Conservation (phyloP, 2,329 filamentous ascomycete genomes). For the Ampelomyces quisqualis region DNA sequence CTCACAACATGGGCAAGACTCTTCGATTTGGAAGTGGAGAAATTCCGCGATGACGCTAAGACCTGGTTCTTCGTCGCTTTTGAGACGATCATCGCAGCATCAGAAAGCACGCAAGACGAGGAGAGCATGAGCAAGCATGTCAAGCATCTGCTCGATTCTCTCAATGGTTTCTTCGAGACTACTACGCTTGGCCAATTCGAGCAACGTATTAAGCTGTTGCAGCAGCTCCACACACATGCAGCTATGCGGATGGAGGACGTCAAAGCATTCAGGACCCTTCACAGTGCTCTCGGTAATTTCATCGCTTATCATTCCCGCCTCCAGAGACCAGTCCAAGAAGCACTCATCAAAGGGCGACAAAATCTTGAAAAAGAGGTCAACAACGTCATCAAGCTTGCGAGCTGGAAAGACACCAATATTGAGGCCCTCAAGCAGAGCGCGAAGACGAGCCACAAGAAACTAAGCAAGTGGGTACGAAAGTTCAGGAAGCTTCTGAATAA, state of each 20-base stretch:
- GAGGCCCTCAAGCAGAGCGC: conserved; percentile 85
- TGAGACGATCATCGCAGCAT: conserved; percentile 78
- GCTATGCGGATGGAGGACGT: conserved; percentile 59
- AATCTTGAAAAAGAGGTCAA: conserved; percentile 89
- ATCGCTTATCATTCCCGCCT: conserved; percentile 73
- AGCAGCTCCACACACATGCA: conserved; percentile 64
- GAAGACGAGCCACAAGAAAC: conserved; percentile 82
- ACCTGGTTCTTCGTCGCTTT: conserved; percentile 98
- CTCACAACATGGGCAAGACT: conserved; percentile 88
- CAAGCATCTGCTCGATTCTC: conserved; percentile 68
- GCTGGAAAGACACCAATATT: conserved; percentile 98
- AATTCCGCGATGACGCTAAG: conserved; percentile 73
- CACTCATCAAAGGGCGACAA: conserved; percentile 66
- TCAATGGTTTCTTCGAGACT: conserved; percentile 76
- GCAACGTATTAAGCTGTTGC: conserved; percentile 69
- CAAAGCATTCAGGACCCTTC: conserved; percentile 54
- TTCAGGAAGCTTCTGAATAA: conserved; percentile 79
- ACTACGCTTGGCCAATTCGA: conserved; percentile 81
- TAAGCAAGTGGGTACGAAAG: conserved; percentile 88
- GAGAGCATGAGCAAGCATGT: conserved; percentile 64
- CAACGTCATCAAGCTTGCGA: conserved; percentile 87
- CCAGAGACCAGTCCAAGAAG: conserved; percentile 63
- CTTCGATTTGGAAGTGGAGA: conserved; percentile 78
- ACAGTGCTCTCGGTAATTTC: conserved; percentile 71
- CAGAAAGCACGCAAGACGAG: conserved; percentile 62